Evolutionary conservation across 164 flowering plant species (phyloP).

Genomic region (Akebia trifoliata): DNA sequence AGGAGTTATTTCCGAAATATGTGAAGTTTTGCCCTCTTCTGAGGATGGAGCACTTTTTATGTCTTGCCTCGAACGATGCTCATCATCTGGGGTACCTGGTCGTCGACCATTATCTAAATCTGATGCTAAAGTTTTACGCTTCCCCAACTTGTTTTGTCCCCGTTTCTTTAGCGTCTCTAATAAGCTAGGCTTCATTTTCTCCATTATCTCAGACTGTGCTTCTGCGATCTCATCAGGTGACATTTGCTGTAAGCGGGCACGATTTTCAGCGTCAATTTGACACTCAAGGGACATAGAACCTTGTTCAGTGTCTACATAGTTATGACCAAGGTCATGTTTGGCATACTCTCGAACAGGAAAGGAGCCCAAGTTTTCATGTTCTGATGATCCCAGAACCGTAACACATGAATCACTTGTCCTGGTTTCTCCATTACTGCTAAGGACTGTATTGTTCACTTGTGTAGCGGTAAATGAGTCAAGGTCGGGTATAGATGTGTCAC

Average conservation of each 20-base stretch:
- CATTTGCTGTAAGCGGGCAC: slow-evolving; percentile 54
- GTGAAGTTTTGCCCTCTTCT: slow-evolving; percentile 18
- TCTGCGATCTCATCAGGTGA: slow-evolving; percentile 71
- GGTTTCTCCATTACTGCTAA: not conserved
- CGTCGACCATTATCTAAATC: slow-evolving; percentile 8
- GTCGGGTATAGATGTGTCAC: not conserved
- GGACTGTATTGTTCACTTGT: too few species aligned
- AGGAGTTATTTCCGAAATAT: slow-evolving; percentile 9
- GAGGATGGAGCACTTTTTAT: slow-evolving; percentile 3
- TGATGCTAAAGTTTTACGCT: slow-evolving; percentile 21
- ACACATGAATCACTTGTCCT: slow-evolving; percentile 7
- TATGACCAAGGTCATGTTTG: too few species aligned
- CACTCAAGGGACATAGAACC: slow-evolving; percentile 33
- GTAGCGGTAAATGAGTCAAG: not conserved
- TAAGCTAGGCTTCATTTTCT: slow-evolving; percentile 58
- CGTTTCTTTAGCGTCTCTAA: slow-evolving; percentile 49
- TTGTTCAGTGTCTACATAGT: slow-evolving; percentile 17
- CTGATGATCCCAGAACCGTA: slow-evolving; percentile 6
- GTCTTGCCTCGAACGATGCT: slow-evolving; percentile 16
- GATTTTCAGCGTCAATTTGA: slow-evolving; percentile 90
- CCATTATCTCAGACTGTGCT: slow-evolving; percentile 76
- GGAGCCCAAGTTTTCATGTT: slow-evolving; percentile 13
- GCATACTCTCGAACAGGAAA: too few species aligned
- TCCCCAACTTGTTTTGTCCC: slow-evolving; percentile 50
- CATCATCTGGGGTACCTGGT: slow-evolving; percentile 8